A percentile compares a stretch with the other conserved stretches of the same genome.
phyloP scores from a whole-genome alignment of 345 rosid genomes.

The Toxicodendron radicans region DNA sequence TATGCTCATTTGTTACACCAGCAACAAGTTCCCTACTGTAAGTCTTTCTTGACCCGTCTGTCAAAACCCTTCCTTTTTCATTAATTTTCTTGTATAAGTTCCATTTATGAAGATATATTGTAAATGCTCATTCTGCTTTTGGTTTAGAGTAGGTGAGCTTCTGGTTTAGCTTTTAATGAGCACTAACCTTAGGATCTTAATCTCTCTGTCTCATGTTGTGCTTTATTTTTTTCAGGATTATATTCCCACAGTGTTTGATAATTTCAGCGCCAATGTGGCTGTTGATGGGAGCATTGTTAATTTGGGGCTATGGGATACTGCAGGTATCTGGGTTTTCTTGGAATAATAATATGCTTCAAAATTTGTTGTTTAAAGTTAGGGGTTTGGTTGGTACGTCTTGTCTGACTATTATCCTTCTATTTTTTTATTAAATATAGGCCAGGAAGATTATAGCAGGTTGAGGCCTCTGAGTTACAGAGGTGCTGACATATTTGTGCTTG shows the following conservation, averaged over 20 bases:
- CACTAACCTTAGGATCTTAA: slow-evolving; percentile 3
- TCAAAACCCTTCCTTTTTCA: not conserved
- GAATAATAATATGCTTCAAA: not conserved
- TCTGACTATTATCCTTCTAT: slow-evolving; percentile 16
- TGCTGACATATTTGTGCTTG: slow-evolving; percentile 88
- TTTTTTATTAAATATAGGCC: slow-evolving; percentile 51
- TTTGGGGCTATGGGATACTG: slow-evolving; percentile 99
- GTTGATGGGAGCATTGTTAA: slow-evolving; percentile 93
- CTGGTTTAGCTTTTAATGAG: not conserved
- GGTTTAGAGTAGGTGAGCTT: slow-evolving; percentile 2
- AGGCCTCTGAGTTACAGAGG: slow-evolving; percentile 98
- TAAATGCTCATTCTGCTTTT: not conserved
- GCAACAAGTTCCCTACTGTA: slow-evolving; percentile 99
- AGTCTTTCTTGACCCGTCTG: slow-evolving; percentile 30
- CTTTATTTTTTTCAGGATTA: slow-evolving; percentile 62
- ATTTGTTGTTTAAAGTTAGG: not conserved
- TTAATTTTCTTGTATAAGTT: not conserved
- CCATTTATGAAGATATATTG: slow-evolving; percentile 4
- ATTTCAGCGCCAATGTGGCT: slow-evolving; percentile 96
- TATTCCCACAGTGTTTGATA: slow-evolving; percentile 95
- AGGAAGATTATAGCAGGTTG: slow-evolving; percentile 97
- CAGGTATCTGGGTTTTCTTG: slow-evolving; percentile 52
- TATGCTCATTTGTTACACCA: slow-evolving; percentile 98
- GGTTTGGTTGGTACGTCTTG: slow-evolving; percentile 10
- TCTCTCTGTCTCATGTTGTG: slow-evolving; percentile 8